phyloP scores from a whole-genome alignment of 2,329 filamentous ascomycete genomes.

The Nemania sp. region DNA sequence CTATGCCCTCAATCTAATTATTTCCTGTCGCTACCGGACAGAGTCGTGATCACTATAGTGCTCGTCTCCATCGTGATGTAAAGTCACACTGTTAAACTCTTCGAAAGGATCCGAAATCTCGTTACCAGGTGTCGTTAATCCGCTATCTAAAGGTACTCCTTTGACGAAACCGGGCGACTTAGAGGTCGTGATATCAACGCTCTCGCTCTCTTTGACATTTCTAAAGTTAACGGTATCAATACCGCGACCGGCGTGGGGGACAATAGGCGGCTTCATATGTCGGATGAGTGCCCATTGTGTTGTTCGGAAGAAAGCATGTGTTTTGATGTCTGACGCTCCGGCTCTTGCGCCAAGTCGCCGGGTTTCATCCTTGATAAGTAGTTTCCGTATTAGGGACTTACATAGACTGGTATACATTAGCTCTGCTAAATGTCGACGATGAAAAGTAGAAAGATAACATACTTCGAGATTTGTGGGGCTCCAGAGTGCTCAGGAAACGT shows the following conservation, averaged over 20 bases:
- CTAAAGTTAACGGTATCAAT: constrained; percentile 97
- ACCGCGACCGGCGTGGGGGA: constrained; percentile 89
- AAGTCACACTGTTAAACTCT: constrained; percentile 97
- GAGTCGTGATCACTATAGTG: constrained; percentile 56
- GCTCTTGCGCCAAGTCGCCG: constrained; percentile 92
- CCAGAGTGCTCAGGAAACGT: constrained; percentile 92
- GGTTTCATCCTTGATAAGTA: constrained; percentile 98
- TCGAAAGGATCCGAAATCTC: constrained; percentile 92
- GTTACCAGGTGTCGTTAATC: constrained; percentile 83
- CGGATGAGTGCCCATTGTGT: constrained; percentile 97
- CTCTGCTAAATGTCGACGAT: background rate
- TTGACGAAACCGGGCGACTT: constrained; percentile 66
- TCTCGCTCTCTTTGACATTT: constrained; percentile 97
- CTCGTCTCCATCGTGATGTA: constrained; percentile 95
- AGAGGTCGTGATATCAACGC: constrained; percentile 82
- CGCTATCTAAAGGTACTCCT: constrained; percentile 88
- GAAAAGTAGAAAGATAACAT: constrained; percentile 56
- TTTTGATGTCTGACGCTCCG: constrained; percentile 96
- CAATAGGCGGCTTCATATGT: constrained; percentile 97
- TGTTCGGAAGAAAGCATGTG: constrained; percentile 92
- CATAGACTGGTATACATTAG: constrained; percentile 73
- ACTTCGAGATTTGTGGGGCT: constrained; percentile 91
- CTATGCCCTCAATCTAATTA: constrained; percentile 12
- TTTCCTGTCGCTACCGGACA: constrained; percentile 30
- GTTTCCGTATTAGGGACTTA: constrained; percentile 95